Percentiles rank a stretch among this genome's conserved stretches.
These are phyloP conservation scores for Wallacemonas rigidus DNA, from an alignment of 208 protist genomes.

Conservation along the genomic window DNA sequence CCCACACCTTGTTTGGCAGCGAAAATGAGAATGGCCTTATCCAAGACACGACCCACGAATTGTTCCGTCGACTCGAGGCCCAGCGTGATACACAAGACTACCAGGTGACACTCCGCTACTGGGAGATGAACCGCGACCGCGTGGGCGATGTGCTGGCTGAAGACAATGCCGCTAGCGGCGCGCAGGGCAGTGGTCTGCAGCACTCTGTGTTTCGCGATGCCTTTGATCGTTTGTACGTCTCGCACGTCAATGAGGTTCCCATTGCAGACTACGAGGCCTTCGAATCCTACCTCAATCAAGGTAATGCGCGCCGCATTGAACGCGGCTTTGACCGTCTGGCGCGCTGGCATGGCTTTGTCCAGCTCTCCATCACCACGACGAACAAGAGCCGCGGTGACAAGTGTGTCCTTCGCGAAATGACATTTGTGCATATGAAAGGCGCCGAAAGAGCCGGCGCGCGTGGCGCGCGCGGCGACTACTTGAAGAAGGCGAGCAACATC, in stretches of 20 bases:
- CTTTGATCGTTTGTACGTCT: conserved; percentile 73
- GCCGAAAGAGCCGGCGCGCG: conserved; percentile 79
- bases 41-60: conserved; percentile 75
- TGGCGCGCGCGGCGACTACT: conserved; percentile 40
- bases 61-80: conserved; percentile 71
- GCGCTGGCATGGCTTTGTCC: conserved; percentile 89
- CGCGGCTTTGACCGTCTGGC: conserved; percentile 50
- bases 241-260: conserved; percentile 58
- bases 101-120: conserved; percentile 75
- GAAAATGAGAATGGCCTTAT: conserved; percentile 82
- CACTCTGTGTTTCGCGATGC: conserved; percentile 68
- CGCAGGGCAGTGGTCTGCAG: conserved; percentile 15
- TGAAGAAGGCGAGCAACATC: conserved; percentile 65
- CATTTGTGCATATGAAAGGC: conserved; percentile 90
- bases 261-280: conserved; percentile 70
- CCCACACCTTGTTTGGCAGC: conserved; percentile 87
- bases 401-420: conserved; percentile 71
- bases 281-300: conserved; percentile 58
- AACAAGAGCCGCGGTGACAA: conserved; percentile 58
- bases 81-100: conserved; percentile 49
- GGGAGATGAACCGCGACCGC: conserved; percentile 84
- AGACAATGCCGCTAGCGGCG: conserved; percentile 24
- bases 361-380: conserved; percentile 74
- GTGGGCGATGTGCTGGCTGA: conserved; percentile 72
- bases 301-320: conserved; percentile 54